Evolutionary conservation across 148 eudicot species (phyloP).

Genomic region (Rhododendron vialii): DNA sequence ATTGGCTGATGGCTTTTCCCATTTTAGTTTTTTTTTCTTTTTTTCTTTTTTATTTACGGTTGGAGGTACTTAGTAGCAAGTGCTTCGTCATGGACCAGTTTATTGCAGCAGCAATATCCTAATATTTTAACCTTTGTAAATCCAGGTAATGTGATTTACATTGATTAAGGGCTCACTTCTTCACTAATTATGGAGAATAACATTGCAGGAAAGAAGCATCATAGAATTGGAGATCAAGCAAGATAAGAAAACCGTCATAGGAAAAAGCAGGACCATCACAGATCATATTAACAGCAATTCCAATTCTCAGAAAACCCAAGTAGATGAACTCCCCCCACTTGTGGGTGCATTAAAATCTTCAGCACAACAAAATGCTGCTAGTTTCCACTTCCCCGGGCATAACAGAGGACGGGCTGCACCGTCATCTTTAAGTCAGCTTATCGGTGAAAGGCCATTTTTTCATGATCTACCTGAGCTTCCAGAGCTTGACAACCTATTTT

Average conservation of each 20-base stretch:
- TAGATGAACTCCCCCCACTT: conserved; percentile 39
- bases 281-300: background rate
- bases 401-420: conserved; percentile 81
- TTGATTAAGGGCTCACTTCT: background rate
- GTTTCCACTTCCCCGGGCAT: conserved; percentile 88
- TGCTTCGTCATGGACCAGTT: background rate
- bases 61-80: background rate
- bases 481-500: conserved; percentile 65
- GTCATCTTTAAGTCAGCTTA: conserved; percentile 48
- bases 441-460: conserved; percentile 49
- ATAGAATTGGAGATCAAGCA: conserved; percentile 16
- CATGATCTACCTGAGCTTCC: conserved; percentile 68
- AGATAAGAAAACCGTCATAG: conserved; percentile 2
- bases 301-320: conserved; percentile 10
- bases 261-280: background rate
- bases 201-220: conserved; percentile 27
- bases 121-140: background rate
- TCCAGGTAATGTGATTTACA: background rate
- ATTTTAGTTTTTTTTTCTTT: too few relatives aligned
- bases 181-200: background rate
- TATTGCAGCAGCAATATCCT: background rate
- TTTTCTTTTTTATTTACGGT: background rate
- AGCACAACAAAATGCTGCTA: conserved; percentile 56
- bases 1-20: background rate
- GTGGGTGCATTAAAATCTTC: conserved; percentile 59